Evolutionary conservation across 441 rosid genomes (phyloP).

Genomic region (Erysimum cheiri): DNA sequence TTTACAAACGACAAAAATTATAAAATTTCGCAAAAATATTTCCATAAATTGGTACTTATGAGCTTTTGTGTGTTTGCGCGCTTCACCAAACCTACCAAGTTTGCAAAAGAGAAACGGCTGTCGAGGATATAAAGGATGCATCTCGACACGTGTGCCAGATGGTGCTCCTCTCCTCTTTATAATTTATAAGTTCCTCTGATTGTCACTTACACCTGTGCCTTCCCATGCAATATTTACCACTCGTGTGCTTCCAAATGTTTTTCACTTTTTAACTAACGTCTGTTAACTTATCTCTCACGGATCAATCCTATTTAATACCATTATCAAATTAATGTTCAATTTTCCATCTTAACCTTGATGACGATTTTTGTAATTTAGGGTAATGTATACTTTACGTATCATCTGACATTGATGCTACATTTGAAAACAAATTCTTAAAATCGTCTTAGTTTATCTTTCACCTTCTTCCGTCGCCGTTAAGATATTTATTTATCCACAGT

Average conservation of each 20-base stretch:
- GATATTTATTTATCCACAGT: conserved; percentile 6
- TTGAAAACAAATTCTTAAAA: neutral
- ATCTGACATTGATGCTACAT: conserved; percentile 6
- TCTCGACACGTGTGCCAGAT: conserved; percentile 47
- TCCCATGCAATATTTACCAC: conserved; percentile 46
- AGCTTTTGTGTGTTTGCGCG: neutral
- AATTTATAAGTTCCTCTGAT: conserved; percentile 32
- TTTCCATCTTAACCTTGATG: neutral
- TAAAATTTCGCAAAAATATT: neutral
- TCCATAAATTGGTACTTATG: neutral
- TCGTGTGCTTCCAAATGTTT: conserved; percentile 21
- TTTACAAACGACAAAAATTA: neutral
- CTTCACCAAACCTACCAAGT: conserved; percentile 19
- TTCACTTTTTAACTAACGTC: conserved; percentile 18
- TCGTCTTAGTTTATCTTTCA: conserved; percentile 1
- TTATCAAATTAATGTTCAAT: neutral
- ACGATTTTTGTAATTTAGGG: neutral
- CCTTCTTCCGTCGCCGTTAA: conserved; percentile 30
- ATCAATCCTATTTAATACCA: neutral
- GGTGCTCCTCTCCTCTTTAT: conserved; percentile 33
- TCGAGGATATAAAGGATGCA: conserved; percentile 42
- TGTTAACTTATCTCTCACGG: conserved; percentile 14
- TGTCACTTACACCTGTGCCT: conserved; percentile 36
- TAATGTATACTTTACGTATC: neutral
- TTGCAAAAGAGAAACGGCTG: conserved; percentile 45